A percentile compares a stretch with the other conserved stretches of the same genome.
phyloP scores from a whole-genome alignment of 768 basidiomycete genomes.

The Cystoderma amianthinum region DNA sequence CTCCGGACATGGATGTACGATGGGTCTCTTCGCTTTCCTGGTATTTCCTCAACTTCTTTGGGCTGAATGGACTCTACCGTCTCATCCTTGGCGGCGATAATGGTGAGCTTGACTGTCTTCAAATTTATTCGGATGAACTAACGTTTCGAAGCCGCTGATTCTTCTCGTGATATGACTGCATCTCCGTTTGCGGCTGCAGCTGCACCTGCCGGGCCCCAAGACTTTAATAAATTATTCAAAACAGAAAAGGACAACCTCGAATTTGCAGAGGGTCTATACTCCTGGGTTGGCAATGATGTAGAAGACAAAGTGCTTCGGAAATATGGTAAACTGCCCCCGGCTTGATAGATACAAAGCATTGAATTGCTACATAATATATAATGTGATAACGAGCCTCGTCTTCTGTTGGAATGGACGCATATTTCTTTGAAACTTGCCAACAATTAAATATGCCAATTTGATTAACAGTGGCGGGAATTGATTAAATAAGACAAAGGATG shows the following conservation, averaged over 20 bases:
- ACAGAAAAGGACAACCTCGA: slow-evolving; percentile 90
- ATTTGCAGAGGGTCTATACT: slow-evolving; percentile 80
- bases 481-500: too few relatives aligned
- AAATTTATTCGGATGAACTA: neutral
- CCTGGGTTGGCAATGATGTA: slow-evolving; percentile 77
- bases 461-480: too few relatives aligned
- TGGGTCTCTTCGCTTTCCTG: slow-evolving; percentile 99
- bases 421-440: too few relatives aligned
- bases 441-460: too few relatives aligned
- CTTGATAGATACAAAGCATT: neutral
- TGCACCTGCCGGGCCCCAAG: slow-evolving; percentile 57
- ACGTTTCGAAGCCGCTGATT: slow-evolving; percentile 59
- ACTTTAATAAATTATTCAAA: slow-evolving; percentile 86
- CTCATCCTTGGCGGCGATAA: slow-evolving; percentile 89
- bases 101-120: slow-evolving; percentile 39
- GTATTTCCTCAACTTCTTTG: slow-evolving; percentile 99
- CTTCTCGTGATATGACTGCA: slow-evolving; percentile 65
- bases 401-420: too few relatives aligned
- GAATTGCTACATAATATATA: too few relatives aligned
- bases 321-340: slow-evolving; percentile 49
- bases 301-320: slow-evolving; percentile 72
- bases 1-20: slow-evolving; percentile 94
- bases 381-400: too few relatives aligned
- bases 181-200: slow-evolving; percentile 60
- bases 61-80: slow-evolving; percentile 91